Evolutionary conservation across 1,284 basidiomycete genomes (phyloP), one percentile per base, ranked within the genome.

Genomic region (Ustilago shanxiensis): DNA sequence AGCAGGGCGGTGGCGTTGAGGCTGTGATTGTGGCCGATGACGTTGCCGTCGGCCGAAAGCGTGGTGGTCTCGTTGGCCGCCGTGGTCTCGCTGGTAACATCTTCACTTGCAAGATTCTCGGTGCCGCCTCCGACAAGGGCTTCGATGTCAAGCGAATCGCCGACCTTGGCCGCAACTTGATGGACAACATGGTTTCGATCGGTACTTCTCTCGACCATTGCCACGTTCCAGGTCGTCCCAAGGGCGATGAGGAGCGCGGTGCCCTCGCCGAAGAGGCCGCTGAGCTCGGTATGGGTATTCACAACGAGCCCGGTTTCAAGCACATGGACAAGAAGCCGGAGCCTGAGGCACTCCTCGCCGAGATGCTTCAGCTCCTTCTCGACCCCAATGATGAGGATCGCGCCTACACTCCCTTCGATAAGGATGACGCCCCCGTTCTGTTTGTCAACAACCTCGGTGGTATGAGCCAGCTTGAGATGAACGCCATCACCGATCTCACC

Each of bases 381-480:
- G 63, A 85, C 72, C 39, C 87, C 87, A 59, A 89, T 89, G 88
- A 82, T 88, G 45, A 67, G 64, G 56, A 84, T 77, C 80, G 83
- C 83, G 65, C 72, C 72, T 79, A 80, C 72, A 86, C 88, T 61
- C 84, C 86, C 52, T 88, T 88, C 72, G 81, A 85, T 88, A 68
- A 87, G 88, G 35, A 85, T 82, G 18, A 88, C 88, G 57, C 80
- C 88, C 84, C 84, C 28, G 74, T 85, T 13, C 67, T 86, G 24
- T 89, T 90, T 65, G 79, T 90, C 59, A 90, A 90, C 77, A 90
- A 90, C 73, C 86, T 90, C 18, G 89, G 90, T 51, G 90, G 90
- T 2, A 87, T 90, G 79, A 89, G 88, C 26, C 87, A 88, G 77
- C 83, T 90, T 39, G 89, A 90, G 80, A 88, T 90, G 86, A 87